Evolutionary conservation across 805 yeast species (phyloP), one percentile per base, ranked within the genome.

Genomic region (Metschnikowia kofuensis): DNA sequence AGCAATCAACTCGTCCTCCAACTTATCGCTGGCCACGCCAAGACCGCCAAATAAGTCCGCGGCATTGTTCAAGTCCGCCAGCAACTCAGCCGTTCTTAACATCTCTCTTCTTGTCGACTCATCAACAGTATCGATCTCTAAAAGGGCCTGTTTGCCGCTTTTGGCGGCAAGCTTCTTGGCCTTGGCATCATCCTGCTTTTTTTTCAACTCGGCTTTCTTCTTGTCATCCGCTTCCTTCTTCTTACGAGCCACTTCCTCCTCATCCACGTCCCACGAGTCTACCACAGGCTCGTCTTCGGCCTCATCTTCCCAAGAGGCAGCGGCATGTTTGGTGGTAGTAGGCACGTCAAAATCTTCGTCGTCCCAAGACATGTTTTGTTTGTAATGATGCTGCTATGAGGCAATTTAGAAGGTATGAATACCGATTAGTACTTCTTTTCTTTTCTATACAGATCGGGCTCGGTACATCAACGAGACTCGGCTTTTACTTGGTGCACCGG

Each of bases 271-370:
- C 97, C 97, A 92, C 11, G 96, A 87, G 52, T 82, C 97, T 53
- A 69, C 64, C 44, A 86, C 67, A n/a, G 87, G 84, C 43, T 87
- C 94, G 52, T 87, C 95, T 42, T 83, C 85, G 43, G 79, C 86
- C 54, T 83, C 91, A 53, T 85, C 94, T 66, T 89, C 96, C 89
- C 96, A 88, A 35, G 88, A 81, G 42, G 81, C 84, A 49, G 83
- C 78, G 35, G 59, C 58, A 32, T 79, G 79, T 38, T 66, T 69
- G 26, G 75, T 61, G 35, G 64, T 50, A 40, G 82, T 68, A 38
- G 89, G 82, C 53, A 85, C 82, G 48, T 83, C 92, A 65, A 88
- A 86, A 63, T 87, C 96, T 74, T 90, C 96, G 82, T 89, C 96
- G 79, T 89, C 97, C 80, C 83, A 76, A 48, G 80, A 75, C 70